A percentile compares a stretch with the other conserved stretches of the same genome.
Evolutionary conservation across 108 stramenopile genomes (phyloP).

Genomic region (Fistulifera pelliculosa): DNA sequence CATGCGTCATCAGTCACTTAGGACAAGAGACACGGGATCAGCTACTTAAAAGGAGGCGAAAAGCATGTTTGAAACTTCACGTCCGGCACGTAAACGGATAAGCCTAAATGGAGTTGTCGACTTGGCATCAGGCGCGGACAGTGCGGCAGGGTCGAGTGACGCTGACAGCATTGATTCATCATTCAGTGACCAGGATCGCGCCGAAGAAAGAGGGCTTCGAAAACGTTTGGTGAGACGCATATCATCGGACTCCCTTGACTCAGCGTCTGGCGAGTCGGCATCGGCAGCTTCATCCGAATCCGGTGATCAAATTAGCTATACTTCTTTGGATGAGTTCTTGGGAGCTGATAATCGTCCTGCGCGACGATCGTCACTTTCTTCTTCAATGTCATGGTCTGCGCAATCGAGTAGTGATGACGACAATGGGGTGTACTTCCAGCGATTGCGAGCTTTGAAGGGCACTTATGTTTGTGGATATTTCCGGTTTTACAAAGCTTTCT

Average conservation of each 20-base stretch:
- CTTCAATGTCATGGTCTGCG: too few relatives aligned
- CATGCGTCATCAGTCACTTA: slow-evolving; percentile 35
- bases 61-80: slow-evolving; percentile 6
- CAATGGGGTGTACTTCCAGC: background rate
- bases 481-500: slow-evolving; percentile 70
- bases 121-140: background rate
- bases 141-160: background rate
- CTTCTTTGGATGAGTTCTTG: background rate
- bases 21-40: slow-evolving; percentile 17
- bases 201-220: too few relatives aligned
- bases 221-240: too few relatives aligned
- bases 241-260: background rate
- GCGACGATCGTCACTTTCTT: too few relatives aligned
- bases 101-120: slow-evolving; percentile 4
- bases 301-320: background rate
- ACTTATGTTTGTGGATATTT: slow-evolving; percentile 21
- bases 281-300: background rate
- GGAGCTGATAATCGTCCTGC: background rate
- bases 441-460: slow-evolving; percentile 11
- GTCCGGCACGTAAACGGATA: slow-evolving; percentile 13
- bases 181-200: too few relatives aligned
- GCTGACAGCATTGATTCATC: too few relatives aligned
- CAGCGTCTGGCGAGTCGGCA: background rate
- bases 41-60: background rate
- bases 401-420: background rate